Percentiles rank a stretch among this genome's conserved stretches.
Conservation (phyloP, 106 monocot species). For the Narthecium ossifragum region DNA sequence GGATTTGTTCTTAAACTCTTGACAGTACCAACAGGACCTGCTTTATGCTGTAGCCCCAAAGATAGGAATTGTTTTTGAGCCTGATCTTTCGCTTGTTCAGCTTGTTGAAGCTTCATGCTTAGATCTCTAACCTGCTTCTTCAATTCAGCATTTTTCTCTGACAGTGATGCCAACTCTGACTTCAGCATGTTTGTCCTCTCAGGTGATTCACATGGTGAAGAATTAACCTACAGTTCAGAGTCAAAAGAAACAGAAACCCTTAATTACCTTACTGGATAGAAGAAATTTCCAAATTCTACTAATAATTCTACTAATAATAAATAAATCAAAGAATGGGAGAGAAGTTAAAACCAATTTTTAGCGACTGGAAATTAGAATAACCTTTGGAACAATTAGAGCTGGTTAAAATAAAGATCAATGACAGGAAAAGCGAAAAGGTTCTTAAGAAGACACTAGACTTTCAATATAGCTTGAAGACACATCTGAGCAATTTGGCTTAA, state of each 20-base stretch:
- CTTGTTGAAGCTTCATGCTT: conserved; percentile 41
- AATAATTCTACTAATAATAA: too few species aligned
- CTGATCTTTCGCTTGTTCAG: conserved; percentile 65
- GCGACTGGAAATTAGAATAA: too few species aligned
- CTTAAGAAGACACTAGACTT: too few species aligned
- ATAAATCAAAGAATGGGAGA: too few species aligned
- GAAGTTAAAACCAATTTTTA: too few species aligned
- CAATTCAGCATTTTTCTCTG: conserved; percentile 60
- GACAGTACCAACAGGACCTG: conserved; percentile 77
- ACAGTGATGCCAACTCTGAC: conserved; percentile 45
- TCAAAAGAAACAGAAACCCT: not conserved
- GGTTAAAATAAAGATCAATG: too few species aligned
- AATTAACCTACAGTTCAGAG: conserved; percentile 20
- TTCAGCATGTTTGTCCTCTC: conserved; percentile 48
- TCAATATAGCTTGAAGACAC: too few species aligned
- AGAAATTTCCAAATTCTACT: not conserved
- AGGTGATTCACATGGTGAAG: conserved; percentile 45
- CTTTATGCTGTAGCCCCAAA: conserved; percentile 40
- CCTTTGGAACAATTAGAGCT: too few species aligned
- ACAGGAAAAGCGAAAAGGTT: too few species aligned
- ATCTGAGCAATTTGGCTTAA: too few species aligned
- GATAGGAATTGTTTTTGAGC: conserved; percentile 40
- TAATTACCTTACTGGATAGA: not conserved
- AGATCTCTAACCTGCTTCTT: conserved; percentile 62
- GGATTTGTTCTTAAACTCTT: conserved; percentile 72